phyloP scores from a whole-genome alignment of 805 yeast species.

The Torulaspora delbrueckii region DNA sequence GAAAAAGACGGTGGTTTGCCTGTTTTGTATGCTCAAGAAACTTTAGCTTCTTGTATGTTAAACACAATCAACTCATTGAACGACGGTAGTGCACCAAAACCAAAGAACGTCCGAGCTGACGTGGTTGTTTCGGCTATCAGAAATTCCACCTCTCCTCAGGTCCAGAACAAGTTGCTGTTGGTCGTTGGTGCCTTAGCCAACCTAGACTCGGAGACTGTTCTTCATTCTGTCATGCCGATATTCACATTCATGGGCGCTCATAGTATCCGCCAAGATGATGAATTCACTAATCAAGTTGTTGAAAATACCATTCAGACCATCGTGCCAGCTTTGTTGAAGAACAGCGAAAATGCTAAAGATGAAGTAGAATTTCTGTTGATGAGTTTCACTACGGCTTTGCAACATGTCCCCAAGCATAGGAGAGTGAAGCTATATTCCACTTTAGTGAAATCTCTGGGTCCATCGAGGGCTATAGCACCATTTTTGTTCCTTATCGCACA shows the following conservation, averaged over 20 bases:
- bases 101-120: slow-evolving; percentile 76
- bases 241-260: slow-evolving; percentile 99
- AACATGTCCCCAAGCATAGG: slow-evolving; percentile 94
- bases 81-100: slow-evolving; percentile 42
- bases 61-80: slow-evolving; percentile 57
- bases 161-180: slow-evolving; percentile 79
- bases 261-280: slow-evolving; percentile 94
- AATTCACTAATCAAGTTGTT: slow-evolving; percentile 85
- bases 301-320: slow-evolving; percentile 87
- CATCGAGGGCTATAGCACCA: slow-evolving; percentile 59
- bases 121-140: slow-evolving; percentile 87
- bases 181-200: slow-evolving; percentile 86
- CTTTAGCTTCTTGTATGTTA: slow-evolving; percentile 80
- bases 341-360: slow-evolving; percentile 42
- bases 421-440: slow-evolving; percentile 80
- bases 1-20: slow-evolving; percentile 91
- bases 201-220: slow-evolving; percentile 81
- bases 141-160: slow-evolving; percentile 86
- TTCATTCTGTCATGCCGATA: slow-evolving; percentile 98
- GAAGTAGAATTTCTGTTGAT: slow-evolving; percentile 81
- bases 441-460: slow-evolving; percentile 69
- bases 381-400: slow-evolving; percentile 90
- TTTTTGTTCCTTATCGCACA: slow-evolving; percentile 76
- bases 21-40: slow-evolving; percentile 84
- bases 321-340: slow-evolving; percentile 75